Evolutionary conservation across 2,329 filamentous ascomycete genomes (phyloP), one percentile per base, ranked within the genome.

Genomic region (Fusarium albidum): DNA sequence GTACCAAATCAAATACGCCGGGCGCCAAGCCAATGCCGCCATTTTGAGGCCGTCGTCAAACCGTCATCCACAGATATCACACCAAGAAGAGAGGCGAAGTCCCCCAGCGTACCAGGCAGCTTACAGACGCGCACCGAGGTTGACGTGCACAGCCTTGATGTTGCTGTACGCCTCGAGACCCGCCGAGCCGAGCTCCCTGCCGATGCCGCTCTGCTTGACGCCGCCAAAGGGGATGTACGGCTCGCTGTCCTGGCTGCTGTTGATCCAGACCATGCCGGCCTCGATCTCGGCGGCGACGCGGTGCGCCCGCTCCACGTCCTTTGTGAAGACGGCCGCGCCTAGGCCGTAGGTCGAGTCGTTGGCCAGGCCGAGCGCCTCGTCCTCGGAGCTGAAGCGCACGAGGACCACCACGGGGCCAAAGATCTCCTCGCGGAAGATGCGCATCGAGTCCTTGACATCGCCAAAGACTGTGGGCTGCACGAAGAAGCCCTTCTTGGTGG

Each of bases 381-480:
- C 89, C 77, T 90, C 87, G 66, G 81, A 85, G 77, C 86, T 87
- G 81, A 95, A 95, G 79, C 92, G 94, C 76, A 87, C 82, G 66
- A 95, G 87, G 65, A 88, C 83, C 75, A 86, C 89, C 55, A 96
- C 91, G 49, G 91, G 91, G 57, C 91, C 91, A 72, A 96, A 96
- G 74, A 95, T 94, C 78, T 96, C 91, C 77, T 95, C 90, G 73
- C 90, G 84, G 77, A 91, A 87, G 69, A 96, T 92, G 82, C 90
- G 92, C 90, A 94, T 94, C 91, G 52, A 52, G 38, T 62, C 35
- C 31, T 58, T 57, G 28, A 68, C 90, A 67, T 91, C 86, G 71
- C 84, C 86, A 80, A 96, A 95, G 76, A 95, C 90, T 68, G 91
- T 95, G 27, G 91, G 91, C 80, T 93, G 79, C 74, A 95, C 91